These are phyloP conservation scores for Kuraishia borneana DNA, from an alignment of 805 yeast species.

Conservation along the genomic window DNA sequence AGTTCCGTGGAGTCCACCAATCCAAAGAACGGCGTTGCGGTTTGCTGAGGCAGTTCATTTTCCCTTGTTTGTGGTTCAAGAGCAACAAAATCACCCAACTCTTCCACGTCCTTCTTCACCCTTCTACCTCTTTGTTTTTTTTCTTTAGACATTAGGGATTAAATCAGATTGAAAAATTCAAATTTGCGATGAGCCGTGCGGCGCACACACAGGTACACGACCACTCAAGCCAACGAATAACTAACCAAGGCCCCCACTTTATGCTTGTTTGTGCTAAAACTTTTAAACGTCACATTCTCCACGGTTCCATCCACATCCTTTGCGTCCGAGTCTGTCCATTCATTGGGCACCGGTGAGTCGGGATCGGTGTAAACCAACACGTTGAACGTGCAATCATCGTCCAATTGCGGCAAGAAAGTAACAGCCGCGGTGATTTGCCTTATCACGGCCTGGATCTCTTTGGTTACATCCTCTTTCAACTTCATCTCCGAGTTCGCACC, in stretches of 20 bases:
- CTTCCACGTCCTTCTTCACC: constrained; percentile 7
- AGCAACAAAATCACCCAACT: constrained; percentile 2
- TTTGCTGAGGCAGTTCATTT: no score
- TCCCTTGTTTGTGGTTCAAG: not conserved
- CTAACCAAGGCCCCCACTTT: constrained; percentile 65
- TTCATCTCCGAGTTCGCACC: constrained; percentile 11
- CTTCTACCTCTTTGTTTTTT: constrained; percentile 22
- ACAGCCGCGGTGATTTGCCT: constrained; percentile 85
- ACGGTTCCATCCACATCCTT: constrained; percentile 37
- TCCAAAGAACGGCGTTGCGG: constrained; percentile 58
- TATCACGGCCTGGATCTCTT: constrained; percentile 74
- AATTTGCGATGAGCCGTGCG: no score
- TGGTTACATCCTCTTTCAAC: constrained; percentile 40
- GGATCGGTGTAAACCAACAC: constrained; percentile 77
- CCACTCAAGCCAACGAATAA: constrained; percentile 23
- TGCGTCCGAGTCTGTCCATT: constrained; percentile 76
- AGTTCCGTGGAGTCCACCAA: constrained; percentile 73
- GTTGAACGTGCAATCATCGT: constrained; percentile 63
- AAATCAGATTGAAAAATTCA: not conserved
- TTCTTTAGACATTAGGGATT: not conserved
- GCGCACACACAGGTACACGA: not conserved
- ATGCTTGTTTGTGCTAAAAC: constrained; percentile 59
- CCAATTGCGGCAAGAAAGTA: constrained; percentile 71
- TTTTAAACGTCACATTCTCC: constrained; percentile 60
- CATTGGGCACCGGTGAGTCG: constrained; percentile 53